Percentiles rank a stretch among this genome's conserved stretches.
phyloP scores from a whole-genome alignment of 805 yeast species.

The Sugiyamaella marilandica region DNA sequence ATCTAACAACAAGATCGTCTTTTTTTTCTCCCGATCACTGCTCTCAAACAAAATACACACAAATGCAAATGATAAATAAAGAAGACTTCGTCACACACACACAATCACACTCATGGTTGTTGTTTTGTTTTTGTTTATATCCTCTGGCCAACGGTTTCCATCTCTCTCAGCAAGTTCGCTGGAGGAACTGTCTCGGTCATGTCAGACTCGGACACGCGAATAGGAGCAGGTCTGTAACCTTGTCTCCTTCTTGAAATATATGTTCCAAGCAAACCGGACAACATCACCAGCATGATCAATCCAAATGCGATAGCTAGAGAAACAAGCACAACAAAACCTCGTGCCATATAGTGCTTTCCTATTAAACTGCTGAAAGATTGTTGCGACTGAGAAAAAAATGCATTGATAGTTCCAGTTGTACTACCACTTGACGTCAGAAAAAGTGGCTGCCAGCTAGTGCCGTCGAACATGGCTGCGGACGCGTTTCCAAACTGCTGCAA shows the following conservation, averaged over 20 bases:
- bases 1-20: neutral
- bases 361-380: conserved; percentile 19
- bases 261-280: conserved; percentile 40
- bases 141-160: conserved; percentile 32
- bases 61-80: neutral
- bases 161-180: conserved; percentile 44
- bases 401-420: conserved; percentile 25
- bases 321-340: conserved; percentile 65
- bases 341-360: conserved; percentile 31
- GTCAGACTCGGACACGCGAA: conserved; percentile 56
- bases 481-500: conserved; percentile 50
- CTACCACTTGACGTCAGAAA: conserved; percentile 38
- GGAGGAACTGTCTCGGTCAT: conserved; percentile 64
- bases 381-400: conserved; percentile 31
- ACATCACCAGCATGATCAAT: conserved; percentile 39
- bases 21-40: too few relatives aligned
- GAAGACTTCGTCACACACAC: neutral
- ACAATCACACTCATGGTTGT: too few relatives aligned
- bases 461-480: conserved; percentile 61
- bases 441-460: conserved; percentile 62
- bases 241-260: conserved; percentile 38
- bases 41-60: neutral
- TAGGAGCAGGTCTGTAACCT: conserved; percentile 43
- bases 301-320: conserved; percentile 65
- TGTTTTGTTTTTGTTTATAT: neutral